phyloP scores from a whole-genome alignment of 805 yeast genomes.

The Pichia phayaonensis region DNA sequence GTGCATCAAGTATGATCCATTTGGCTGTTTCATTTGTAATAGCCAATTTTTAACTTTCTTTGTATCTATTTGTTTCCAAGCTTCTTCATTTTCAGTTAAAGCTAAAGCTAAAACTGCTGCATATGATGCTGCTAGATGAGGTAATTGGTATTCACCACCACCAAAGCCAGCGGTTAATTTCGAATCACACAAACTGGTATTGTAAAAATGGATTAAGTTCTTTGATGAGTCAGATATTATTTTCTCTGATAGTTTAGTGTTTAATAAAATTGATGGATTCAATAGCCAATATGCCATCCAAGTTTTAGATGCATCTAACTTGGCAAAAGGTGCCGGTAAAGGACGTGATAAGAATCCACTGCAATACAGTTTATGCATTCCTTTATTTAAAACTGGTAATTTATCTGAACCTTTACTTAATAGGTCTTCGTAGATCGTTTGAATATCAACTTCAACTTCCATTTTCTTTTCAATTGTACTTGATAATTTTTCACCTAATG shows the following conservation, averaged over 20 bases:
- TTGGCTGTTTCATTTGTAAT: constrained; percentile 46
- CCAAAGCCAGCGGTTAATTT: constrained; percentile 50
- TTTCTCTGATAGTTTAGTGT: constrained; percentile 13
- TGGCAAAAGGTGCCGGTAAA: constrained; percentile 44
- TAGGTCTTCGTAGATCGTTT: constrained; percentile 25
- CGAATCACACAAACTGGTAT: constrained; percentile 15
- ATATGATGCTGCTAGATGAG: constrained; percentile 81
- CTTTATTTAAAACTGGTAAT: constrained; percentile 23
- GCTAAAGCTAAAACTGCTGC: constrained; percentile 66
- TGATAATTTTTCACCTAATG: constrained; percentile 20
- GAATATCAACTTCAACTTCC: constrained; percentile 31
- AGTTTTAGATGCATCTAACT: constrained; percentile 82
- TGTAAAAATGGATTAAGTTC: constrained; percentile 8
- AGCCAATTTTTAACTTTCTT: constrained; percentile 55
- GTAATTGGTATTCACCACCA: constrained; percentile 76
- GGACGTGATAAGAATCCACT: constrained; percentile 32
- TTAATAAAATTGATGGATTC: constrained; percentile 42
- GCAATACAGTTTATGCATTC: constrained; percentile 38
- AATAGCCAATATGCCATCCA: constrained; percentile 87
- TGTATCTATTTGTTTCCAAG: constrained; percentile 40
- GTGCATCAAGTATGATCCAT: constrained; percentile 78
- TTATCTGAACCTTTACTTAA: constrained; percentile 26
- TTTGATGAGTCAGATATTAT: constrained; percentile 3
- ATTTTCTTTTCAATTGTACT: constrained; percentile 33
- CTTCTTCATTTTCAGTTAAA: constrained; percentile 34